These are phyloP conservation scores for Fusarium pseudoanthophilum DNA, from an alignment of 2,329 filamentous ascomycete genomes.

Conservation along the genomic window DNA sequence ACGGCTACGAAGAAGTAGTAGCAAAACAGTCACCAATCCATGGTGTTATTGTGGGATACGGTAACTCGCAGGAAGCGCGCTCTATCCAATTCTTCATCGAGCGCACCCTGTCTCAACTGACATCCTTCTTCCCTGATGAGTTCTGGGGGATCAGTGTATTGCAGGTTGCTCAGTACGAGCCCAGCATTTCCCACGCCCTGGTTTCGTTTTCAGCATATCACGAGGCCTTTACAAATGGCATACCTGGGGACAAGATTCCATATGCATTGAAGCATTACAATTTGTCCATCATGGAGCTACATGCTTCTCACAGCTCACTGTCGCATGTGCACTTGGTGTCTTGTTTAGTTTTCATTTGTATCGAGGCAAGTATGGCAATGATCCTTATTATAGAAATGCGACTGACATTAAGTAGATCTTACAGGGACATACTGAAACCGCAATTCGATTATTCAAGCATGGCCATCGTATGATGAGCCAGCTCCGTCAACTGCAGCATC, in stretches of 20 bases:
- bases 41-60: background rate
- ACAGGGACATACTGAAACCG: background rate
- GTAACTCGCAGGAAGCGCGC: background rate
- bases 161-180: background rate
- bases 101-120: background rate
- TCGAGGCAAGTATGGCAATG: background rate
- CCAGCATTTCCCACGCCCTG: background rate
- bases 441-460: background rate
- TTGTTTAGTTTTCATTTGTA: background rate
- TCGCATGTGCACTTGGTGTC: background rate
- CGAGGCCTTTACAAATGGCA: background rate
- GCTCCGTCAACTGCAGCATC: background rate
- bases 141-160: background rate
- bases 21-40: background rate
- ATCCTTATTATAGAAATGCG: rapidly evolving
- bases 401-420: background rate
- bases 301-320: background rate
- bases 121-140: background rate
- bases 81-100: background rate
- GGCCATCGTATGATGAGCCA: background rate
- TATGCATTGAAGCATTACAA: background rate
- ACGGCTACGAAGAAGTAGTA: background rate
- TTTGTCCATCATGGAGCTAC: background rate
- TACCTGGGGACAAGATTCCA: rapidly evolving
- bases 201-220: background rate